Evolutionary conservation across 2,329 filamentous ascomycete genomes (phyloP), one percentile per base, ranked within the genome.

Genomic region (Sporothrix euskadiensis): DNA sequence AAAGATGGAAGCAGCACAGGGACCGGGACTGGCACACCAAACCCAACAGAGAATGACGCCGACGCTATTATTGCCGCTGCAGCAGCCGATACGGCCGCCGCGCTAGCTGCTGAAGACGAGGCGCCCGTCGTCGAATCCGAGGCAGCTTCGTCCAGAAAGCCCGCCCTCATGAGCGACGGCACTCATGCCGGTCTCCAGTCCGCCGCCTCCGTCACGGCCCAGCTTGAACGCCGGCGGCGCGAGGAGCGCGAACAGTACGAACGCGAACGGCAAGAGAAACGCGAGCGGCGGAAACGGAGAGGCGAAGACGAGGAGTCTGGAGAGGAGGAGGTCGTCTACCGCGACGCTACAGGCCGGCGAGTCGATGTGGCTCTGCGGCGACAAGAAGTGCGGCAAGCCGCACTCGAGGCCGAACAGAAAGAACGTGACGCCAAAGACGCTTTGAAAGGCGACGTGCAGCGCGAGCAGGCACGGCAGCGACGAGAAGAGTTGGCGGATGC

Each of bases 321-420:
- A 56, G 83, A 84, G 73, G 88, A 88, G 44, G 94, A 98, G 82
- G 97, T 95, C 0, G 94, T 98, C 32, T 98, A 98, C 81, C 92
- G 96, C 78, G 96, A 99, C 82, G 96, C 97, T 12, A 96, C 92
- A 3, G 96, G 96, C 14, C 88, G 94, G n/a, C 91, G 97, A 72
- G 94, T 99, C 76, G 97, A 99, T 79, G 89, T 98, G 32, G 90
- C 91, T 22, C 93, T 97, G 92, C 94, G 93, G 81, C 88, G 94
- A 32, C 94, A 94, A 26, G 94, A 98, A 81, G 91, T 93, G 69
- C 88, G 93, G n/a, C 88, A 89, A 69, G 82, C 82, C 10, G 86
- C 84, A 1, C 81, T 81, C 4, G 93, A 92, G 77, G 91, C 91
- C 0, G 91, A 94, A 78, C 91, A 93, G 77, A 89, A 90, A 69